Conservation (phyloP, 345 rosid species). For the Gossypium anomalum region DNA sequence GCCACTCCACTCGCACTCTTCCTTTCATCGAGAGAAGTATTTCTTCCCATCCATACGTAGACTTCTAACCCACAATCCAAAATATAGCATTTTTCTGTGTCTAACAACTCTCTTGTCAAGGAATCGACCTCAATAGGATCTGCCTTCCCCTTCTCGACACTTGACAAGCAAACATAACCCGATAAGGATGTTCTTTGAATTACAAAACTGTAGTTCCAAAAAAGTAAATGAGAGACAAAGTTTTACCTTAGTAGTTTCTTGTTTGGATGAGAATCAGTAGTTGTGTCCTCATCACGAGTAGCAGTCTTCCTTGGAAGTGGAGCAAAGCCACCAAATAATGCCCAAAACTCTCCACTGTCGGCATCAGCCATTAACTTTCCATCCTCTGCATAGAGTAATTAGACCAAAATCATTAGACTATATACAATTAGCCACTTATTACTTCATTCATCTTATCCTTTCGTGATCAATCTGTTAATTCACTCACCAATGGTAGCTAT, state of each 20-base stretch:
- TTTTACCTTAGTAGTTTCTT: constrained; percentile 58
- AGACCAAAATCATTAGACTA: constrained; percentile 10
- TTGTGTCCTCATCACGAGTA: constrained; percentile 45
- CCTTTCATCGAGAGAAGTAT: constrained; percentile 76
- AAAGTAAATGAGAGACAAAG: constrained; percentile 5
- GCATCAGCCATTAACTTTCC: constrained; percentile 99
- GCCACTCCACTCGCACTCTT: constrained; percentile 78
- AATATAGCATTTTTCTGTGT: constrained; percentile 76
- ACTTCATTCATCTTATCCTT: not conserved
- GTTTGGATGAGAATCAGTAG: constrained; percentile 36
- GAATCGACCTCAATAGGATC: constrained; percentile 62
- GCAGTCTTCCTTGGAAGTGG: constrained; percentile 85
- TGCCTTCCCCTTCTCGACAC: constrained; percentile 84
- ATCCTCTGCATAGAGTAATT: constrained; percentile 57
- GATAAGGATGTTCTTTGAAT: constrained; percentile 22
- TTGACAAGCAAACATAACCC: constrained; percentile 34
- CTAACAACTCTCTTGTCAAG: constrained; percentile 68
- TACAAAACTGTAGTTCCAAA: not conserved
- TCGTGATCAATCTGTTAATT: constrained; percentile 14
- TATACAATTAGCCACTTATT: constrained; percentile 4
- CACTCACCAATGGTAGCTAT: constrained; percentile 89
- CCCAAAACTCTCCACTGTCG: constrained; percentile 98
- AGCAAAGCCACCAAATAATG: constrained; percentile 96
- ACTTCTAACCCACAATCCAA: constrained; percentile 82
- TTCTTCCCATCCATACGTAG: constrained; percentile 95